Base-by-base conservation (phyloP, 2,329 filamentous ascomycete species). In the Parafenestella ontariensis region DNA sequence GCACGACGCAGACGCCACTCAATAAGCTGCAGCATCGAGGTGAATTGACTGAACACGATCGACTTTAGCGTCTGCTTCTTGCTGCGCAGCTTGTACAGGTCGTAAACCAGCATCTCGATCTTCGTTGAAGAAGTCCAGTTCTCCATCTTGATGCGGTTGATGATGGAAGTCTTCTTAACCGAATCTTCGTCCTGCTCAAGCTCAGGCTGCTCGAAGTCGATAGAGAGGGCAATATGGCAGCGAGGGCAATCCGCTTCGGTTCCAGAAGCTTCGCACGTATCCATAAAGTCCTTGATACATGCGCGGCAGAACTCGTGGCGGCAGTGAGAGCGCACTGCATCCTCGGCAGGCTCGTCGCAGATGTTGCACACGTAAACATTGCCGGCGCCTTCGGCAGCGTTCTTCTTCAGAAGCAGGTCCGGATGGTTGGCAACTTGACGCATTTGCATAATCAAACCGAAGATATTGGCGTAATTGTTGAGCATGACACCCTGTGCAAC, bases 401-500 rank as follows among this genome's bases (percentile, higher is more conserved):
- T 72, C 78, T 95, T 97, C 79, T 94, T 96, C 58, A 98, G 78
- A 44, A 99, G 90, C 31, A 99, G 78, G 77, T 99, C 95, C 0
- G 95, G 95, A 72, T 99, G 95, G 64, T 99, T 95, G 7, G 95
- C 92, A 23, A 97, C 91, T 78, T 99, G 95, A 50, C 95, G 89
- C 94, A 99, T 98, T 76, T 96, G 93, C 92, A 98, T 98, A 71
- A 99, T 97, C 50, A 99, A 84, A 71, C 93, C 94, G 69, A 99
- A 99, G 62, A 99, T 98, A 74, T 99, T 99, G 79, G 95, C 95
- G 66, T 98, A 98, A 73, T 75, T 75, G 81, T 98, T 83, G 46
- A 99, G 84, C 76, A 99, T 87, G 18, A 98, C 94, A 79, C 92
- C 93, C 60, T 92, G 91, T 17, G 92, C 89, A 33, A 98, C 95